Conservation (phyloP, 305 asterid genomes). For the Fraxinus paxiana region DNA sequence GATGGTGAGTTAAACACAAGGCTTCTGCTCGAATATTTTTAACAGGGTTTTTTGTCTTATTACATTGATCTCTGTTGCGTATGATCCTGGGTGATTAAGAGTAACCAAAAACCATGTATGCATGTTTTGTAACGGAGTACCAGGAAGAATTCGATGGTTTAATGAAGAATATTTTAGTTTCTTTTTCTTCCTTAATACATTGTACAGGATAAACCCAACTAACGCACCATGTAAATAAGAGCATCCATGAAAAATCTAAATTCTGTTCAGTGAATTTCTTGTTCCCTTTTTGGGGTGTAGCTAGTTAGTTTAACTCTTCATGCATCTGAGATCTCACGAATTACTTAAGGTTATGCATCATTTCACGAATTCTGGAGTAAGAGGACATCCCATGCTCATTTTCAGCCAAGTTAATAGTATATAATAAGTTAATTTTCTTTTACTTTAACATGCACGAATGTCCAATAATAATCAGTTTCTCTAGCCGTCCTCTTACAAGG, state of each 20-base stretch:
- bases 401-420: not conserved
- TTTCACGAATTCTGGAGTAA: not conserved
- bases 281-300: not conserved
- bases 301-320: not conserved
- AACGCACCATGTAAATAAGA: not conserved
- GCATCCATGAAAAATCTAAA: not conserved
- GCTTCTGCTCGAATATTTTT: not conserved
- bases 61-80: not conserved
- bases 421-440: not conserved
- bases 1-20: slow-evolving; percentile 56
- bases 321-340: not conserved
- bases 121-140: not conserved
- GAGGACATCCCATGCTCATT: not conserved
- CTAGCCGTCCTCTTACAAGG: not conserved
- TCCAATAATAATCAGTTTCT: slow-evolving; percentile 1
- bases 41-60: not conserved
- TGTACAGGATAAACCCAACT: not conserved
- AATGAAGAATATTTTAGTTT: not conserved
- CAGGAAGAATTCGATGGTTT: not conserved
- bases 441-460: not conserved
- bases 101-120: not conserved
- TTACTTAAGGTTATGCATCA: not conserved
- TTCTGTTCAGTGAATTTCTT: not conserved
- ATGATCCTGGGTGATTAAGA: not conserved
- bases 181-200: not conserved